These are phyloP conservation scores for Guadua angustifolia DNA, from an alignment of 176 grass and related monocot genomes.

Conservation along the genomic window DNA sequence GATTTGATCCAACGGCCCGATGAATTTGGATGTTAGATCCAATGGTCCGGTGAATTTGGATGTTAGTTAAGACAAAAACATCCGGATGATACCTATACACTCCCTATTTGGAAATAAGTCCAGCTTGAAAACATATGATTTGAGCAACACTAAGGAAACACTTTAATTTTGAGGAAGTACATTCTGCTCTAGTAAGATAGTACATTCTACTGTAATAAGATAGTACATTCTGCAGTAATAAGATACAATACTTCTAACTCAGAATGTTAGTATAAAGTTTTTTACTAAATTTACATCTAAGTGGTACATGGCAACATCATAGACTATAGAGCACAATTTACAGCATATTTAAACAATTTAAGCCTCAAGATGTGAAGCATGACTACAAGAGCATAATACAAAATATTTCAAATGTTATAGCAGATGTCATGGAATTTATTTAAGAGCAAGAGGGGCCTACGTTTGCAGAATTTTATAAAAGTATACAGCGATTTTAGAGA, in stretches of 20 bases:
- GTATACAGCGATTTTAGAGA: background rate
- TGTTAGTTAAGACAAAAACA: too few species aligned
- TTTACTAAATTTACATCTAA: background rate
- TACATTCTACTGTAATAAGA: background rate
- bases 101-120: background rate
- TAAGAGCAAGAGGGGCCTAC: background rate
- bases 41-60: too few species aligned
- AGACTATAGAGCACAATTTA: background rate
- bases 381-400: background rate
- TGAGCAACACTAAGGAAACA: background rate
- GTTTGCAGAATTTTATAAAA: conserved; percentile 12
- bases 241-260: background rate
- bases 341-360: background rate
- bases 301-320: background rate
- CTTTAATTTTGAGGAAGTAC: background rate
- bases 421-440: background rate
- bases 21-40: too few species aligned
- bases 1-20: too few species aligned
- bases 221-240: background rate
- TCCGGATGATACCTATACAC: too few species aligned
- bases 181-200: background rate
- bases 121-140: background rate
- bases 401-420: background rate
- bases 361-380: background rate
- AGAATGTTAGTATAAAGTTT: background rate